Evolutionary conservation across 305 asterid species (phyloP).

Genomic region (Stenogyne calaminthoides): DNA sequence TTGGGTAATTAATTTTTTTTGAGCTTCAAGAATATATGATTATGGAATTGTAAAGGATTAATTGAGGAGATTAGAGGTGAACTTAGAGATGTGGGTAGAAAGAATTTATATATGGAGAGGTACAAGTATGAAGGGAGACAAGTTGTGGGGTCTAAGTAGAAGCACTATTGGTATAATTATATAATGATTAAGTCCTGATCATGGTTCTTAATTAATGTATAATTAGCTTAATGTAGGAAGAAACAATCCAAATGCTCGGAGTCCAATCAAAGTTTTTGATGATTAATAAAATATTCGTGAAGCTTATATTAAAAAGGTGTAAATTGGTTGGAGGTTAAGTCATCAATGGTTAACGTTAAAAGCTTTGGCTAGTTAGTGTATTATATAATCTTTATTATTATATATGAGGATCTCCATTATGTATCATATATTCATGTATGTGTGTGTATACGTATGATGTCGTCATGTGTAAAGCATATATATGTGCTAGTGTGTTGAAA

Average conservation of each 20-base stretch:
- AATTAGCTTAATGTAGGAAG: conserved; percentile 18
- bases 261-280: conserved; percentile 14
- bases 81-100: conserved; percentile 24
- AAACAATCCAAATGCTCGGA: conserved; percentile 21
- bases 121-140: conserved; percentile 22
- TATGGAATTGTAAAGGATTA: neutral
- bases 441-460: neutral
- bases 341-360: conserved; percentile 28
- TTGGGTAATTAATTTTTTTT: neutral
- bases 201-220: conserved; percentile 40
- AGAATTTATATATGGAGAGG: conserved; percentile 31
- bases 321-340: conserved; percentile 37
- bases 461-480: neutral
- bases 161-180: conserved; percentile 14
- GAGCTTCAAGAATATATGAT: conserved; percentile 12
- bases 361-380: conserved; percentile 4
- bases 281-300: conserved; percentile 10
- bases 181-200: conserved; percentile 39
- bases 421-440: no score
- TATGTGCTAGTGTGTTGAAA: no score
- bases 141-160: conserved; percentile 4
- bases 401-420: neutral
- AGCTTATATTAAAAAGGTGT: conserved; percentile 10
- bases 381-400: neutral
- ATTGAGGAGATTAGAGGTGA: conserved; percentile 31